Conservation (phyloP, 768 basidiomycete genomes). For the Leccinum sublutescens region DNA sequence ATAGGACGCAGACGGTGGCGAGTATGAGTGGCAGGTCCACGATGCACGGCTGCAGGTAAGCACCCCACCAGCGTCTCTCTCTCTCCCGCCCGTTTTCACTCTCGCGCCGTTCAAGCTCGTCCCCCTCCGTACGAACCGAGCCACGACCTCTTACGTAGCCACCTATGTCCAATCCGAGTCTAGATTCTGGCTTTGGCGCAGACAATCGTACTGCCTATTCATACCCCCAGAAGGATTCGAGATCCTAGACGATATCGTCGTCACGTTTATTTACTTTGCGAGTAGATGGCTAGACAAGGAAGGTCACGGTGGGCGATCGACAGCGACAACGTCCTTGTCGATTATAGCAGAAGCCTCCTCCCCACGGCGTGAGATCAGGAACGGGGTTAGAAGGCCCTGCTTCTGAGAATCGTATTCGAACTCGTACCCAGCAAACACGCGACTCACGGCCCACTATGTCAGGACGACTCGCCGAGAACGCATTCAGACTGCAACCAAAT, state of each 20-base stretch:
- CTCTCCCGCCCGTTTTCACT: not conserved
- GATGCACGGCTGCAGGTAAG: conserved; percentile 25
- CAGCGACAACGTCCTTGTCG: not conserved
- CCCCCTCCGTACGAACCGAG: conserved; percentile 8
- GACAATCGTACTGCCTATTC: conserved; percentile 21
- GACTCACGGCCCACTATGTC: too few relatives aligned
- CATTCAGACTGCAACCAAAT: too few relatives aligned
- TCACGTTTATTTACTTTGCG: conserved; percentile 38
- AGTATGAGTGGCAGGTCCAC: conserved; percentile 32
- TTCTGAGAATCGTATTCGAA: not conserved
- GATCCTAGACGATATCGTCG: conserved; percentile 36
- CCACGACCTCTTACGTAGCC: conserved; percentile 21
- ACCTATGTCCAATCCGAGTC: conserved; percentile 25
- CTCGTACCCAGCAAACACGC: not conserved
- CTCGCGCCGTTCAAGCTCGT: conserved; percentile 20
- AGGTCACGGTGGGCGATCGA: not conserved
- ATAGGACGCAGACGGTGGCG: conserved; percentile 7
- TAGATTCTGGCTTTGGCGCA: conserved; percentile 13
- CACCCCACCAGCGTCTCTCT: too few relatives aligned
- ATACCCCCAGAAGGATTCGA: conserved; percentile 28
- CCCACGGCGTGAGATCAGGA: too few relatives aligned
- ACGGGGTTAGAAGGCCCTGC: too few relatives aligned
- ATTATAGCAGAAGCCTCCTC: not conserved
- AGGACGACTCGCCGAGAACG: not conserved
- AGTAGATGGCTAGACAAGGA: conserved; percentile 30